phyloP scores from a whole-genome alignment of 257 asterid species.

The Solanum lycopersicoides region DNA sequence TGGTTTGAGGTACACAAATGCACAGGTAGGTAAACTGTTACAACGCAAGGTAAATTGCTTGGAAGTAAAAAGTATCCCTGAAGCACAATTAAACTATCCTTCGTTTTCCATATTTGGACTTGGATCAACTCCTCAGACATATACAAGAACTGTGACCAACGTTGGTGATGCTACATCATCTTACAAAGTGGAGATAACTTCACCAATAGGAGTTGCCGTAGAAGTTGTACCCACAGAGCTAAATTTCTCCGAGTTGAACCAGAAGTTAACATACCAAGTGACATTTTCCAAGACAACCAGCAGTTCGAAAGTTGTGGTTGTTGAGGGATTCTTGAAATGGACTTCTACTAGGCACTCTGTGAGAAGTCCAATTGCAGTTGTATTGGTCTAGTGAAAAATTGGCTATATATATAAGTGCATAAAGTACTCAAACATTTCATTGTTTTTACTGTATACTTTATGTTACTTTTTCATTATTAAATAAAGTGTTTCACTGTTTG shows the following conservation, averaged over 20 bases:
- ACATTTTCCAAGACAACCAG: constrained; percentile 5
- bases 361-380: constrained; percentile 24
- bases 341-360: constrained; percentile 18
- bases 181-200: constrained; percentile 8
- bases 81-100: constrained; percentile 14
- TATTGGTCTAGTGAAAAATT: neutral
- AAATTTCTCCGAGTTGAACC: constrained; percentile 10
- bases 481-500: neutral
- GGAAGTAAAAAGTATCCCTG: constrained; percentile 5
- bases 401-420: neutral
- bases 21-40: neutral
- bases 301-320: neutral
- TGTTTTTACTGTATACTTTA: neutral
- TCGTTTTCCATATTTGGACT: constrained; percentile 4
- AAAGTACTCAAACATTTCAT: neutral
- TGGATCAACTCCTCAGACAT: constrained; percentile 11
- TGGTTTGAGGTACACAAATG: constrained; percentile 28
- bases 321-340: constrained; percentile 37
- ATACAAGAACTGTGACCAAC: constrained; percentile 28
- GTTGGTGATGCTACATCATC: constrained; percentile 22
- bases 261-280: constrained; percentile 22
- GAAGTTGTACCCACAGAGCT: constrained; percentile 15
- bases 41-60: constrained; percentile 16
- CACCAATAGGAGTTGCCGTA: constrained; percentile 12
- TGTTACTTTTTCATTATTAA: neutral